phyloP scores from a whole-genome alignment of 371 early-diverging fungal species.

The Mucor ambiguus region DNA sequence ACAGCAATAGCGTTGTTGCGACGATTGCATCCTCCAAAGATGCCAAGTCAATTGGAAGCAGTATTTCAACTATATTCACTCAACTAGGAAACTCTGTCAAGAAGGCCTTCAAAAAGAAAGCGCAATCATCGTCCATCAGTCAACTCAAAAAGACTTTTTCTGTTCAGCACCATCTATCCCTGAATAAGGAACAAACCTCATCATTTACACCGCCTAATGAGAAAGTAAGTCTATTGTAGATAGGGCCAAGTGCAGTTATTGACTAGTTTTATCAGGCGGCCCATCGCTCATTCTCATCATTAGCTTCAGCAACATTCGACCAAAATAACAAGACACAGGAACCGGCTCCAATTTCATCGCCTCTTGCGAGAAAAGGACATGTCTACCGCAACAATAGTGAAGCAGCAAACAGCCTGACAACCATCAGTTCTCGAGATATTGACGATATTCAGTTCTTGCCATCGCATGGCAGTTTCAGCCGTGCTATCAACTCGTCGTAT shows the following conservation, averaged over 20 bases:
- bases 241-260: neutral
- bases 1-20: neutral
- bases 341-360: neutral
- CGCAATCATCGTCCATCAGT: constrained; percentile 8
- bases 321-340: neutral
- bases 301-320: neutral
- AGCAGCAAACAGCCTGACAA: neutral
- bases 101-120: constrained; percentile 17
- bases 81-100: constrained; percentile 16
- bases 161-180: constrained; percentile 8
- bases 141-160: constrained; percentile 21
- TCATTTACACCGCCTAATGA: neutral
- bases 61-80: constrained; percentile 16
- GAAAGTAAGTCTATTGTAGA: neutral
- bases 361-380: neutral
- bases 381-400: neutral
- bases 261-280: neutral
- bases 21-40: constrained; percentile 1
- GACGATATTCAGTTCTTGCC: neutral
- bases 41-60: constrained; percentile 10
- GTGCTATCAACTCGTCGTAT: neutral
- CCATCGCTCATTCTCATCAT: neutral
- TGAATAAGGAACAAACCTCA: neutral
- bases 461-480: neutral
- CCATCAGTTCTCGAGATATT: neutral